A percentile compares a stretch with the other conserved stretches of the same genome.
These are phyloP conservation scores for Aspergillus carlsbadensis DNA, from an alignment of 495 filamentous ascomycete genomes.

Conservation along the genomic window DNA sequence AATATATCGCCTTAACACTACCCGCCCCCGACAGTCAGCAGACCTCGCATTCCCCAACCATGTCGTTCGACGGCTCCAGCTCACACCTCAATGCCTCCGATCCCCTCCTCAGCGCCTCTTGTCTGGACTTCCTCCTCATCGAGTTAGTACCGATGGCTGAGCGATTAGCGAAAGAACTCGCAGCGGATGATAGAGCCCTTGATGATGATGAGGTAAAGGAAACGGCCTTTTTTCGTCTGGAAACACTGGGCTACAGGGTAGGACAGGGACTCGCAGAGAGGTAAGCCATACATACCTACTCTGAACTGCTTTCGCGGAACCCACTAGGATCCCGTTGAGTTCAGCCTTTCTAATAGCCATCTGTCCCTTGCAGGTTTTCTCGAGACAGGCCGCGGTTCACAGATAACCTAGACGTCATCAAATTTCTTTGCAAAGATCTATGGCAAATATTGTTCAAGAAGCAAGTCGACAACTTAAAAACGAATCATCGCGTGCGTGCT, in stretches of 20 bases:
- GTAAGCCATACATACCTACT: constrained; percentile 45
- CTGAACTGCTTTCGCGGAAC: not conserved
- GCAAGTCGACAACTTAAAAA: constrained; percentile 97
- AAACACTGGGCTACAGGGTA: constrained; percentile 84
- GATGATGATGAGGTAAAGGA: constrained; percentile 82
- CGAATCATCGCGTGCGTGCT: constrained; percentile 79
- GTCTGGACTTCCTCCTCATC: constrained; percentile 90
- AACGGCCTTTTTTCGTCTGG: constrained; percentile 80
- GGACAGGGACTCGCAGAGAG: constrained; percentile 90
- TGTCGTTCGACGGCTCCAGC: constrained; percentile 71
- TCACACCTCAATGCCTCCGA: constrained; percentile 73
- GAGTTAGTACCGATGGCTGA: constrained; percentile 95
- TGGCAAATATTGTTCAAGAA: constrained; percentile 94
- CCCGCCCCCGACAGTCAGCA: not conserved
- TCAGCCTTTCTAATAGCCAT: too few relatives aligned
- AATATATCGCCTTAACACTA: too few relatives aligned
- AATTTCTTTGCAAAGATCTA: constrained; percentile 97
- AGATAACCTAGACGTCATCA: constrained; percentile 88
- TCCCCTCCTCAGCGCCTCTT: constrained; percentile 75
- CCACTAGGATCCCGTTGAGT: too few relatives aligned
- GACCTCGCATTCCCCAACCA: constrained; percentile 40
- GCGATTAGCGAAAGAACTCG: constrained; percentile 55
- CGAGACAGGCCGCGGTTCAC: constrained; percentile 82
- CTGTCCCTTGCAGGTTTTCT: constrained; percentile 63
- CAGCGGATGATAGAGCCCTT: constrained; percentile 32